Conservation (phyloP, 805 yeast genomes). For the Candida wancherniae region DNA sequence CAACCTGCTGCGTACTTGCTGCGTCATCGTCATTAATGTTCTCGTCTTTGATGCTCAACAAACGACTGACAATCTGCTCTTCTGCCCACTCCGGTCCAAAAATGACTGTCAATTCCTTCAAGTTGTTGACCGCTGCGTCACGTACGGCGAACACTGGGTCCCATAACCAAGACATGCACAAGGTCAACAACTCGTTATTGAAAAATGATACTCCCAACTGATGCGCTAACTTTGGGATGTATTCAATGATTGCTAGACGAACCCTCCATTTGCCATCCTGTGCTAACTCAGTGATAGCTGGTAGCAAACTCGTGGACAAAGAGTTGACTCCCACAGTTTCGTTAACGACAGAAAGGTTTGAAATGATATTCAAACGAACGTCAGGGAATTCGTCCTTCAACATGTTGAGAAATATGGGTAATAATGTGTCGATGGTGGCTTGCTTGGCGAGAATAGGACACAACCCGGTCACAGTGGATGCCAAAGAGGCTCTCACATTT, state of each 20-base stretch:
- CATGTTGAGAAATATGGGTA: constrained; percentile 90
- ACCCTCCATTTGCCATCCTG: constrained; percentile 98
- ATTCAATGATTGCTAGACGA: constrained; percentile 92
- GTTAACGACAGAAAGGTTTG: constrained; percentile 86
- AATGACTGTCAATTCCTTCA: constrained; percentile 72
- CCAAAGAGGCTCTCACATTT: constrained; percentile 88
- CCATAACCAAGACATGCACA: constrained; percentile 98
- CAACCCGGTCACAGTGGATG: constrained; percentile 78
- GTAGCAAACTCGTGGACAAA: constrained; percentile 80
- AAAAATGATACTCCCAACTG: constrained; percentile 92
- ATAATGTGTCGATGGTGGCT: constrained; percentile 69
- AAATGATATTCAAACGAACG: constrained; percentile 89
- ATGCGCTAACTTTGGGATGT: constrained; percentile 89
- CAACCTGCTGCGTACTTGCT: constrained; percentile 31
- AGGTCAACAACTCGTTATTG: constrained; percentile 82
- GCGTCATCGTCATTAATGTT: constrained; percentile 19
- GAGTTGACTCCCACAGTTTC: constrained; percentile 90
- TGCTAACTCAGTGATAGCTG: constrained; percentile 94
- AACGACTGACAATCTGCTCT: constrained; percentile 71
- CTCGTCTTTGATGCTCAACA: constrained; percentile 39
- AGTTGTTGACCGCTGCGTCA: constrained; percentile 88
- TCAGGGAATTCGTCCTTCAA: constrained; percentile 95
- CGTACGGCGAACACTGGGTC: constrained; percentile 95
- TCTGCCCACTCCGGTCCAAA: constrained; percentile 96
- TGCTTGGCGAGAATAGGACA: constrained; percentile 85